Conservation (phyloP, 129 eudicot species). For the Calendula officinalis region DNA sequence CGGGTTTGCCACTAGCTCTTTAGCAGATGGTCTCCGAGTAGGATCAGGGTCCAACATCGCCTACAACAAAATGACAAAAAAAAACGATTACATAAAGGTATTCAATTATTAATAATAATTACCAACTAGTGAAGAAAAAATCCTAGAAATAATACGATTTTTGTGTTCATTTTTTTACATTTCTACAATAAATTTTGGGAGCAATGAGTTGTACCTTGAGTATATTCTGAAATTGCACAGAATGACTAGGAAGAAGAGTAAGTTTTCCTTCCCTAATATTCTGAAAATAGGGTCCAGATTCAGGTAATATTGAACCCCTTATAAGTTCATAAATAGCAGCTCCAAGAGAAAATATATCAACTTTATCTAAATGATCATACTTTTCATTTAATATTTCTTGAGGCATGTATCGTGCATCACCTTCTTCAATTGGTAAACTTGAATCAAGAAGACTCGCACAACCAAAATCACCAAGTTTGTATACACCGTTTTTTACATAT, state of each 20-base stretch:
- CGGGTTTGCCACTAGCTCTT: slow-evolving; percentile 54
- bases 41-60: slow-evolving; percentile 93
- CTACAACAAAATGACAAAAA: slow-evolving; percentile 33
- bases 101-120: not conserved
- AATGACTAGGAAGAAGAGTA: slow-evolving; percentile 88
- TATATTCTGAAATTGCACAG: slow-evolving; percentile 66
- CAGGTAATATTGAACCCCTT: slow-evolving; percentile 66
- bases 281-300: slow-evolving; percentile 62
- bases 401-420: slow-evolving; percentile 98
- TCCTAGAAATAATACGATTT: no score
- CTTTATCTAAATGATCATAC: slow-evolving; percentile 84
- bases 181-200: not conserved
- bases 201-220: slow-evolving; percentile 54
- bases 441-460: slow-evolving; percentile 79
- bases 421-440: slow-evolving; percentile 87
- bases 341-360: slow-evolving; percentile 85
- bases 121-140: no score
- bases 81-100: not conserved
- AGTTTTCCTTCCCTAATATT: slow-evolving; percentile 72
- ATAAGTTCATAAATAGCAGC: slow-evolving; percentile 76
- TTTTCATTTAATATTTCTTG: slow-evolving; percentile 87
- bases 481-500: slow-evolving; percentile 63
- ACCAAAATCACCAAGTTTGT: slow-evolving; percentile 98
- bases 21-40: slow-evolving; percentile 75
- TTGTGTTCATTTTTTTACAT: not conserved